These are phyloP conservation scores for Emmonsia crescens DNA, from an alignment of 2,329 filamentous ascomycete genomes.

Conservation along the genomic window DNA sequence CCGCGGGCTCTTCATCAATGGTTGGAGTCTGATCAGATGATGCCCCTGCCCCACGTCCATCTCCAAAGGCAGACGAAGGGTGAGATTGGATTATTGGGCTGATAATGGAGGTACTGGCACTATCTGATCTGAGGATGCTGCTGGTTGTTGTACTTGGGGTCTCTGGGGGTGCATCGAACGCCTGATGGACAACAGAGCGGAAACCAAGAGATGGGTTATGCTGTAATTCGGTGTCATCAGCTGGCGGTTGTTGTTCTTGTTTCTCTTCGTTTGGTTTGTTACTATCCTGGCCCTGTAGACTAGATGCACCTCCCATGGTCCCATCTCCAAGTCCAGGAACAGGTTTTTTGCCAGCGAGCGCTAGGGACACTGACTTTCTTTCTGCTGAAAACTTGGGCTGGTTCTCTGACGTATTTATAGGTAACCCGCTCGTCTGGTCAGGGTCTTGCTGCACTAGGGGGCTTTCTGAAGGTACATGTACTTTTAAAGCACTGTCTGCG, in stretches of 20 bases:
- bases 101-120: constrained; percentile 51
- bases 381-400: not conserved
- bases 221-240: constrained; percentile 28
- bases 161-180: constrained; percentile 47
- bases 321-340: constrained; percentile 24
- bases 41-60: constrained; percentile 24
- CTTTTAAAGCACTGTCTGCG: not conserved
- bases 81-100: constrained; percentile 55
- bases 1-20: constrained; percentile 44
- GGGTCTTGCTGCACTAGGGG: not conserved
- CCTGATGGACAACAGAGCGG: constrained; percentile 51
- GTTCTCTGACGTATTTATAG: not conserved
- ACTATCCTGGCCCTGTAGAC: not conserved
- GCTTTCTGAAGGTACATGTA: not conserved
- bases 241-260: constrained; percentile 13
- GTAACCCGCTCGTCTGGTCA: not conserved
- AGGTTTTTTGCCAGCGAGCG: constrained; percentile 1
- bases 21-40: constrained; percentile 37
- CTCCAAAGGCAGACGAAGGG: constrained; percentile 33
- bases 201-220: constrained; percentile 47
- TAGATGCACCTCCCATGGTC: constrained; percentile 13
- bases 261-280: not conserved
- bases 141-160: constrained; percentile 44
- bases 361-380: not conserved
- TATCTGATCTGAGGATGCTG: constrained; percentile 48